Percentiles rank a stretch among this genome's conserved stretches.
Evolutionary conservation across 805 yeast genomes (phyloP).

Genomic region (Komagataella phaffii): DNA sequence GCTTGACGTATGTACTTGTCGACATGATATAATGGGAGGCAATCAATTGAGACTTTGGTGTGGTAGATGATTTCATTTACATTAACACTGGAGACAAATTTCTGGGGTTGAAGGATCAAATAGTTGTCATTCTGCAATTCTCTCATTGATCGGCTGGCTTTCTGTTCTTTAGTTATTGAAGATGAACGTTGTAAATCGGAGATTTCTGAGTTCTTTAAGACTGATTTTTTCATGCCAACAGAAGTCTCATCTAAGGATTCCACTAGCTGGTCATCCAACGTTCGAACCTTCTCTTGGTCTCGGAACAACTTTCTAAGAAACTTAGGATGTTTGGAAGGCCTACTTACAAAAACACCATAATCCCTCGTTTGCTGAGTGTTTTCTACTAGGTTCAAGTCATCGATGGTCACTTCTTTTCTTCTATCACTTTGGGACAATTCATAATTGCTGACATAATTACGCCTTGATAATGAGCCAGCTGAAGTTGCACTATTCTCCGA

Average conservation of each 20-base stretch:
- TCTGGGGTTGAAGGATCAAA: conserved; percentile 50
- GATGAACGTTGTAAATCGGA: conserved; percentile 62
- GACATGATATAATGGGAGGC: conserved; percentile 21
- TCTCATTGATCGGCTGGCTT: conserved; percentile 54
- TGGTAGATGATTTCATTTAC: conserved; percentile 26
- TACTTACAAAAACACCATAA: conserved; percentile 22
- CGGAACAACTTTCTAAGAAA: conserved; percentile 30
- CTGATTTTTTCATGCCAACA: conserved; percentile 24
- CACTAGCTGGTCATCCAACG: conserved; percentile 20
- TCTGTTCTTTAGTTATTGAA: conserved; percentile 54
- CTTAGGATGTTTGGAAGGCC: conserved; percentile 27
- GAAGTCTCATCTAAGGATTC: conserved; percentile 13
- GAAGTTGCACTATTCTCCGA: conserved; percentile 82
- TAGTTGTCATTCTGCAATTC: conserved; percentile 47
- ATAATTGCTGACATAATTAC: conserved; percentile 25
- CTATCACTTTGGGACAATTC: conserved; percentile 7
- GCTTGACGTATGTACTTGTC: conserved; percentile 26
- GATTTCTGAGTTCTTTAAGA: conserved; percentile 10
- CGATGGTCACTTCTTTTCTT: conserved; percentile 21
- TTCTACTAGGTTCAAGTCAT: neutral
- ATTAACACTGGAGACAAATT: conserved; percentile 27
- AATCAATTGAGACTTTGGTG: conserved; percentile 8
- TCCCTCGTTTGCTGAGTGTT: neutral
- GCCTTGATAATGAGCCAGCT: conserved; percentile 76
- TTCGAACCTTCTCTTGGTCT: conserved; percentile 17